These are phyloP conservation scores for Copromyces sp. DNA, from an alignment of 495 filamentous ascomycete species.

Conservation along the genomic window DNA sequence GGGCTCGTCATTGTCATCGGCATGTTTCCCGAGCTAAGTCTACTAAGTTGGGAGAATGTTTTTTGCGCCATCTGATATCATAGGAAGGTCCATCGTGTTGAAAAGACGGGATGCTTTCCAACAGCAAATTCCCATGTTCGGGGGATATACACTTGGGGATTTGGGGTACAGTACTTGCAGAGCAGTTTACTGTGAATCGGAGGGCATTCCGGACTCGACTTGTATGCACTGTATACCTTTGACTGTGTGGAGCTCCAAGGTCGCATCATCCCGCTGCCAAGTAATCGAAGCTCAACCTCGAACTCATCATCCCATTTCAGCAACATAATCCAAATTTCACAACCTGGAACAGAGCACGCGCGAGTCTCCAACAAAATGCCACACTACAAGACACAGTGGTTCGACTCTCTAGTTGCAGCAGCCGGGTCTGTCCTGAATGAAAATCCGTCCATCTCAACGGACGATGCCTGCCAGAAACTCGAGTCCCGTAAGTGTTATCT, in stretches of 20 bases:
- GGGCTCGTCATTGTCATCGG: neutral
- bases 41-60: neutral
- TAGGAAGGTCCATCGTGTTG: neutral
- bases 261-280: neutral
- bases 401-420: conserved; percentile 1
- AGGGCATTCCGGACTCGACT: neutral
- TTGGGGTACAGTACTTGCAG: neutral
- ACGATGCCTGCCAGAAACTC: neutral
- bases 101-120: neutral
- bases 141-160: neutral
- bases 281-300: neutral
- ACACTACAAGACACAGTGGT: conserved; percentile 6
- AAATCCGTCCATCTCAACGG: neutral
- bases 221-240: neutral
- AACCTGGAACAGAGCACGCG: neutral
- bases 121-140: neutral
- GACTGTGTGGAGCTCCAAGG: neutral
- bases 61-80: neutral
- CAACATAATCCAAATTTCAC: neutral
- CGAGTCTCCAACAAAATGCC: neutral
- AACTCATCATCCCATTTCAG: neutral
- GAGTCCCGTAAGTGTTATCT: neutral
- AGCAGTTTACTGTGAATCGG: neutral
- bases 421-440: neutral
- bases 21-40: neutral